Conservation (phyloP, 495 filamentous ascomycete genomes). For the Aspergillus cristatus region DNA sequence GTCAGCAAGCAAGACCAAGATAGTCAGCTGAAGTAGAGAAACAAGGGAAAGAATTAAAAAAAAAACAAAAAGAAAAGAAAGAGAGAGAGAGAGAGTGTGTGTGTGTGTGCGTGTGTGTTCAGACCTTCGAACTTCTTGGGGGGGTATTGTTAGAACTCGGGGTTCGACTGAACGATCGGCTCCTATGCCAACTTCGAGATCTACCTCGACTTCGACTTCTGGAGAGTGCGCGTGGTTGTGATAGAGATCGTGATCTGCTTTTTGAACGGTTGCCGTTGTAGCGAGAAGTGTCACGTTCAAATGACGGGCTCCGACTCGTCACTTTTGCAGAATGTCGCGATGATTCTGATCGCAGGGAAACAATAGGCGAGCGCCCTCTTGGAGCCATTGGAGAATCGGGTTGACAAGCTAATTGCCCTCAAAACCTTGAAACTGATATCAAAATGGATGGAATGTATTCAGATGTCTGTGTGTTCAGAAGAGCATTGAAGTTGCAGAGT, state of each 20-base stretch:
- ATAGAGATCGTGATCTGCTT: constrained; percentile 36
- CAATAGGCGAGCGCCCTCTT: constrained; percentile 15
- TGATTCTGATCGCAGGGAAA: constrained; percentile 20
- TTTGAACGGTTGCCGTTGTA: constrained; percentile 30
- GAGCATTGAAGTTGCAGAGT: too few species aligned
- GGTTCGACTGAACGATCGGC: constrained; percentile 40
- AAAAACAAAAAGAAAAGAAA: background rate
- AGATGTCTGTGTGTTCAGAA: too few species aligned
- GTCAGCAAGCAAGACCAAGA: constrained; percentile 3
- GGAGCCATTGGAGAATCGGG: constrained; percentile 11
- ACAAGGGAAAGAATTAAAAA: too few species aligned
- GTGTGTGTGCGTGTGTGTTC: background rate
- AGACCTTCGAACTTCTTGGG: constrained; percentile 52
- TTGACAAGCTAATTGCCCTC: too few species aligned
- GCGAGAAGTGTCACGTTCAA: constrained; percentile 17
- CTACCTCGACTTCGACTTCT: constrained; percentile 36
- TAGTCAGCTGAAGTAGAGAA: too few species aligned
- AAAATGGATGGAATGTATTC: too few species aligned
- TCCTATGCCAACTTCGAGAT: constrained; percentile 28
- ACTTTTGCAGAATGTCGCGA: constrained; percentile 33
- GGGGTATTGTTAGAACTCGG: constrained; percentile 31
- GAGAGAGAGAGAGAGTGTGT: too few species aligned
- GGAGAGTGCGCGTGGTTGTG: constrained; percentile 21
- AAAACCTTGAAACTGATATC: too few species aligned
- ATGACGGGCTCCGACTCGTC: constrained; percentile 26